phyloP scores from a whole-genome alignment of 176 grass and related monocot genomes.

The Carex littledalei region DNA sequence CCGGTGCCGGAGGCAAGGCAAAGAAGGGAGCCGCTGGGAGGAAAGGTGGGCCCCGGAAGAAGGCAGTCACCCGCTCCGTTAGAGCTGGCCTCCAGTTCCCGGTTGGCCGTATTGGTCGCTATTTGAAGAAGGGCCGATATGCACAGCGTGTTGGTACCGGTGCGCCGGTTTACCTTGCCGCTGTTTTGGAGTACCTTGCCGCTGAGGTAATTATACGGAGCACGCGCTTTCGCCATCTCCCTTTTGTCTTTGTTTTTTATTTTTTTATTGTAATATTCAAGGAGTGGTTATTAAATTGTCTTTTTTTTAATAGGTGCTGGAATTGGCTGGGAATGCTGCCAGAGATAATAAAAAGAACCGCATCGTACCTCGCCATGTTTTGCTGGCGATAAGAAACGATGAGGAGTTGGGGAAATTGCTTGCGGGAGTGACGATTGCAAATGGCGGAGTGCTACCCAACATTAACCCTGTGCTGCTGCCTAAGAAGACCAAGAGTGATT shows the following conservation, averaged over 20 bases:
- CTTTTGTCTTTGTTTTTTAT: neutral
- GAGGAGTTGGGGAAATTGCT: conserved; percentile 14
- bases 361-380: neutral
- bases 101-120: conserved; percentile 10
- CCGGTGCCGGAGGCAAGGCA: neutral
- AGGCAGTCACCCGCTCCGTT: neutral
- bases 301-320: neutral
- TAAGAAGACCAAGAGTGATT: too few species aligned
- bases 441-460: too few species aligned
- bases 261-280: neutral
- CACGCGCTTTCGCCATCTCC: neutral
- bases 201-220: neutral
- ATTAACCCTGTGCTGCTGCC: too few species aligned
- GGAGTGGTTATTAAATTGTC: neutral
- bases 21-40: conserved; percentile 3
- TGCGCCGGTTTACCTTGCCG: neutral
- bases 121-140: conserved; percentile 18
- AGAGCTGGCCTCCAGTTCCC: conserved; percentile 18
- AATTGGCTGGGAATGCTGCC: conserved; percentile 2
- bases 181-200: conserved; percentile 10
- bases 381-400: neutral
- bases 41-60: conserved; percentile 13
- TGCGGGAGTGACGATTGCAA: neutral
- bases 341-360: conserved; percentile 20
- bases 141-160: conserved; percentile 13